phyloP scores from a whole-genome alignment of 495 filamentous ascomycete species.

The Penicillium diatomitis region DNA sequence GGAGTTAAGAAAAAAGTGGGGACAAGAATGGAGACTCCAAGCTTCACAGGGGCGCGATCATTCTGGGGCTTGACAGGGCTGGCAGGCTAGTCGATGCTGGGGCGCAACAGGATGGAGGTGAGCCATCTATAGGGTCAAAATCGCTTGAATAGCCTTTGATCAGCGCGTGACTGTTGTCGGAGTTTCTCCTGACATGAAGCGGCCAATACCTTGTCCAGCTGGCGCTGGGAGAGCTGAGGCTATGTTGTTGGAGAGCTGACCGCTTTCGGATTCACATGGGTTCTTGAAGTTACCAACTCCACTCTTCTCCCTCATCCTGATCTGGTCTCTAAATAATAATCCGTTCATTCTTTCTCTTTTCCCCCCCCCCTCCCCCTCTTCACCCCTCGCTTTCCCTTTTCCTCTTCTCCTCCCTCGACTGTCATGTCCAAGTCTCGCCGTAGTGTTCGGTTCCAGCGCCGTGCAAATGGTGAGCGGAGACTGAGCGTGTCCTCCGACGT shows the following conservation, averaged over 20 bases:
- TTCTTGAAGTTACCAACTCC: slow-evolving; percentile 15
- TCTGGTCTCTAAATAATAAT: slow-evolving; percentile 2
- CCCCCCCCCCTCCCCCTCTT: slow-evolving; percentile 15
- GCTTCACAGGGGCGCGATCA: slow-evolving; percentile 4
- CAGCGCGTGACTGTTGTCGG: too few relatives aligned
- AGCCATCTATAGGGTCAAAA: too few relatives aligned
- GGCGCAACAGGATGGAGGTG: too few relatives aligned
- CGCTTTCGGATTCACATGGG: slow-evolving; percentile 23
- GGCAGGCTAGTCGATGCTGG: background rate
- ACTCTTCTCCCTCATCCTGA: slow-evolving; percentile 5
- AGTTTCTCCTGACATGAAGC: too few relatives aligned
- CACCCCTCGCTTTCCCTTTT: slow-evolving; percentile 1
- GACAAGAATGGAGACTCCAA: background rate
- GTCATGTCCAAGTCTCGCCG: slow-evolving; percentile 68
- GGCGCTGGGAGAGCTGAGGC: background rate
- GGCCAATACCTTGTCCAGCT: background rate
- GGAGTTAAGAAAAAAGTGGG: background rate
- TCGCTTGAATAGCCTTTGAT: too few relatives aligned
- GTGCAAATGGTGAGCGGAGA: slow-evolving; percentile 50
- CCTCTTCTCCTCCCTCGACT: slow-evolving; percentile 5
- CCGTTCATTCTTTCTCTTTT: too few relatives aligned
- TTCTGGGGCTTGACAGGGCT: background rate
- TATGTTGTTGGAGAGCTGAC: slow-evolving; percentile 7
- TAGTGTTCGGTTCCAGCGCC: slow-evolving; percentile 75
- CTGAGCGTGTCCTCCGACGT: slow-evolving; percentile 64